Percentiles rank a stretch among this genome's conserved stretches.
These are phyloP conservation scores for Stemphylium beticola DNA, from an alignment of 2,329 filamentous ascomycete species.

Conservation along the genomic window DNA sequence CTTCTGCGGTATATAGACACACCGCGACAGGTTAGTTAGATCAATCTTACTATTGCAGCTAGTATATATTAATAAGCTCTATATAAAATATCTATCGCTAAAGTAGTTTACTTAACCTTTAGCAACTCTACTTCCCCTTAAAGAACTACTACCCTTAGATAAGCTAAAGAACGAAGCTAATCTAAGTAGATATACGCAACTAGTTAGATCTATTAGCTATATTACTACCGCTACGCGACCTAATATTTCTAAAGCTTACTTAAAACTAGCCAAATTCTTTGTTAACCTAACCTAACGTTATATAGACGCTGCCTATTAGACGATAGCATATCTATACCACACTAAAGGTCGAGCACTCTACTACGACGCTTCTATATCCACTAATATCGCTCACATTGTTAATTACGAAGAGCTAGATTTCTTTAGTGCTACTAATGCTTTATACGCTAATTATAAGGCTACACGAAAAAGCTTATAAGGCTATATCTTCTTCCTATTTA, in stretches of 20 bases:
- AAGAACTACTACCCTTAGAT: conserved; percentile 10
- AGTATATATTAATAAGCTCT: conserved; percentile 1
- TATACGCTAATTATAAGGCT: conserved; percentile 19
- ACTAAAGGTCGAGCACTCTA: conserved; percentile 11
- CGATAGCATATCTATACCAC: conserved; percentile 15
- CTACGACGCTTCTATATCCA: conserved; percentile 5
- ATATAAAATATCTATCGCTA: background rate
- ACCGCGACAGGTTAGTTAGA: background rate
- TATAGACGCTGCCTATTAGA: conserved; percentile 17
- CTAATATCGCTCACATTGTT: conserved; percentile 6
- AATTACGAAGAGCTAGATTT: conserved; percentile 19
- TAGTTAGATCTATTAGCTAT: conserved; percentile 25
- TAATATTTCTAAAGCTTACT: conserved; percentile 23
- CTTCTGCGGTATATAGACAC: conserved; percentile 1
- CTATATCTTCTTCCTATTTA: conserved; percentile 27
- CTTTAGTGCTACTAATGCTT: conserved; percentile 20
- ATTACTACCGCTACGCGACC: conserved; percentile 15
- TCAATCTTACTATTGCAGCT: conserved; percentile 1
- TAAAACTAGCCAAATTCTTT: conserved; percentile 22
- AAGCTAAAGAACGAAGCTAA: conserved; percentile 13
- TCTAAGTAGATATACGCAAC: conserved; percentile 10
- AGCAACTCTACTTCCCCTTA: background rate
- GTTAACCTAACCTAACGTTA: conserved; percentile 19
- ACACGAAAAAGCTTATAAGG: conserved; percentile 23
- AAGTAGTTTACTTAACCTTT: background rate